Percentiles rank a stretch among this genome's conserved stretches.
Conservation (phyloP, 441 rosid genomes). For the Populus tomentosa region DNA sequence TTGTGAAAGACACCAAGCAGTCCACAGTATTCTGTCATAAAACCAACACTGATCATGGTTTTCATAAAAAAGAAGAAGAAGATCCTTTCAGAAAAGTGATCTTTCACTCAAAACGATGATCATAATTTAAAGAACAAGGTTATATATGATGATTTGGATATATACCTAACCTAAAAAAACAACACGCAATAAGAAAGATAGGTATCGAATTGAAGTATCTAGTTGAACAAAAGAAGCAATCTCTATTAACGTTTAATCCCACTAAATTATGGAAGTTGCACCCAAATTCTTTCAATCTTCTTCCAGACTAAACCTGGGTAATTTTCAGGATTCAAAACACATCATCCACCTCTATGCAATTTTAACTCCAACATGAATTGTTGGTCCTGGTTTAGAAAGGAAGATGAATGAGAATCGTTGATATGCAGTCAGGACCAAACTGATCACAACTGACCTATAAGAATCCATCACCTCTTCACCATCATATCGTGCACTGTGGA, state of each 20-base stretch:
- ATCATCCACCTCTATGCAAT: constrained; percentile 16
- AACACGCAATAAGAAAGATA: neutral
- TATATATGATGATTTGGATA: constrained; percentile 1
- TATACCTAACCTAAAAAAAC: constrained; percentile 1
- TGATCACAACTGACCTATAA: constrained; percentile 4
- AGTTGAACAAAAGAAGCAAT: constrained; percentile 7
- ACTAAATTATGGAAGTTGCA: constrained; percentile 11
- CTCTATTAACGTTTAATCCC: constrained; percentile 9
- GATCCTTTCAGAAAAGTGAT: neutral
- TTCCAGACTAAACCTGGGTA: constrained; percentile 36
- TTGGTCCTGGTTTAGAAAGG: constrained; percentile 27
- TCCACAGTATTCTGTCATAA: neutral
- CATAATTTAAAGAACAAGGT: neutral
- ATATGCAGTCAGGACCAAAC: constrained; percentile 14
- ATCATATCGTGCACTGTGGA: constrained; percentile 3
- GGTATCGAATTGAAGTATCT: neutral
- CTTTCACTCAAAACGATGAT: neutral
- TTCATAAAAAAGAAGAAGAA: neutral
- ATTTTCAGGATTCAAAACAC: constrained; percentile 10
- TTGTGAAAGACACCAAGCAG: neutral
- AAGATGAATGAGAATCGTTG: constrained; percentile 22
- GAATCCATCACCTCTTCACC: constrained; percentile 18
- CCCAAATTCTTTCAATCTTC: constrained; percentile 18
- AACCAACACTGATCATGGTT: neutral
- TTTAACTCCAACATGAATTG: constrained; percentile 1